Percentiles rank a stretch among this genome's conserved stretches.
These are phyloP conservation scores for Salix arbutifolia DNA, from an alignment of 345 rosid genomes.

Conservation along the genomic window DNA sequence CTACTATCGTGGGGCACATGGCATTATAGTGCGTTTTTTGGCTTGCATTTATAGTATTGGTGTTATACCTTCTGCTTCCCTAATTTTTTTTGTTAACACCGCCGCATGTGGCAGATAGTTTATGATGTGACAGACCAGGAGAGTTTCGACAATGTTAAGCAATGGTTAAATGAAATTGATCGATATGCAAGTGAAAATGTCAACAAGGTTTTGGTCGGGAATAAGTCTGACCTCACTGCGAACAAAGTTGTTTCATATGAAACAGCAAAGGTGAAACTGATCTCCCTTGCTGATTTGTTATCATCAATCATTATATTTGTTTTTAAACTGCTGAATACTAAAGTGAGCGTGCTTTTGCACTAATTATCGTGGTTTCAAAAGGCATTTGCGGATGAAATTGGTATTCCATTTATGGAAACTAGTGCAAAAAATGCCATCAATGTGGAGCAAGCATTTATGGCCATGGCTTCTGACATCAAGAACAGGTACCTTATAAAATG, in stretches of 20 bases:
- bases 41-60: neutral
- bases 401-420: slow-evolving; percentile 79
- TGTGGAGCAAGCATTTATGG: slow-evolving; percentile 78
- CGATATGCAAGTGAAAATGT: slow-evolving; percentile 78
- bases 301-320: neutral
- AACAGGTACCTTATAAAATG: slow-evolving; percentile 35
- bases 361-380: slow-evolving; percentile 18
- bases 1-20: slow-evolving; percentile 97
- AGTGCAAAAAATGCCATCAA: slow-evolving; percentile 72
- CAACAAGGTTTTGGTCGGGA: slow-evolving; percentile 72
- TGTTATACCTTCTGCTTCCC: neutral
- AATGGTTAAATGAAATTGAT: slow-evolving; percentile 71
- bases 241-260: slow-evolving; percentile 68
- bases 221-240: slow-evolving; percentile 62
- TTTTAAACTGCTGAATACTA: neutral
- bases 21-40: slow-evolving; percentile 60
- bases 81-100: neutral
- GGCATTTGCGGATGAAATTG: slow-evolving; percentile 74
- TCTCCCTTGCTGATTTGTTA: neutral
- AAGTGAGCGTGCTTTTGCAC: neutral
- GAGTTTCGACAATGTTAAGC: slow-evolving; percentile 76
- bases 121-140: slow-evolving; percentile 81
- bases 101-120: slow-evolving; percentile 43
- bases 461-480: slow-evolving; percentile 74
- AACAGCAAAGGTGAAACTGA: slow-evolving; percentile 56